phyloP scores from a whole-genome alignment of 164 flowering plant genomes.

The Vitis amurensis region DNA sequence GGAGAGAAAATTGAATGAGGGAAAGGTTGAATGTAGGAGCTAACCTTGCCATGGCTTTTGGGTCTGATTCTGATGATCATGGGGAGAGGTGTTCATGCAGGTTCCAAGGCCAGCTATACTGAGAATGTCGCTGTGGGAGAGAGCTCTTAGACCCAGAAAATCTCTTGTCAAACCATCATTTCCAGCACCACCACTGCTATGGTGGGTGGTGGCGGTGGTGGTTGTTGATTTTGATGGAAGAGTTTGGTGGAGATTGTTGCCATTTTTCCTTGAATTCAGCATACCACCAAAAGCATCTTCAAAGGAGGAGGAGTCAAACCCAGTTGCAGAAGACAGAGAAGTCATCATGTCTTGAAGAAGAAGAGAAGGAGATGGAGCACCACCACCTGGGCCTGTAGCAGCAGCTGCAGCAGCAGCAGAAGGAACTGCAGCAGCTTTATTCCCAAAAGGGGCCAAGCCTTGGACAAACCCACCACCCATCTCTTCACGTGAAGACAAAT shows the following conservation, averaged over 20 bases:
- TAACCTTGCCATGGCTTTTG: constrained; percentile 67
- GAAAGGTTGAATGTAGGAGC: not conserved
- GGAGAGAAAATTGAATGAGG: not conserved
- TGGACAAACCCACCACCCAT: constrained; percentile 27
- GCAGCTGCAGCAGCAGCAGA: constrained; percentile 11
- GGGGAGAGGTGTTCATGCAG: constrained; percentile 37
- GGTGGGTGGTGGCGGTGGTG: not conserved
- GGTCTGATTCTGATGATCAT: constrained; percentile 37
- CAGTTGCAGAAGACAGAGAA: constrained; percentile 32
- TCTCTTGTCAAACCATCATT: constrained; percentile 77
- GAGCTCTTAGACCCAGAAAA: constrained; percentile 75
- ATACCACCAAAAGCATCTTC: constrained; percentile 45
- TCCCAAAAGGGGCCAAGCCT: constrained; percentile 39
- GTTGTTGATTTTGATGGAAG: constrained; percentile 1
- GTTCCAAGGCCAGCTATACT: constrained; percentile 54
- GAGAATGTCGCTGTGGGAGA: constrained; percentile 64
- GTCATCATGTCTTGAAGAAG: constrained; percentile 50
- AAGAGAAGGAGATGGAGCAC: constrained; percentile 15
- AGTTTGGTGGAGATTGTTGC: constrained; percentile 8
- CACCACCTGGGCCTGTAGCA: not conserved
- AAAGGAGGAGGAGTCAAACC: constrained; percentile 36
- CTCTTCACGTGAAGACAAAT: constrained; percentile 54
- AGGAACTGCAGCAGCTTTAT: constrained; percentile 33
- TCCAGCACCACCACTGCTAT: constrained; percentile 22
- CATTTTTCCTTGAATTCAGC: constrained; percentile 26